Conservation (phyloP, 192 early-diverging fungal species). For the Phycomyces nitens region DNA sequence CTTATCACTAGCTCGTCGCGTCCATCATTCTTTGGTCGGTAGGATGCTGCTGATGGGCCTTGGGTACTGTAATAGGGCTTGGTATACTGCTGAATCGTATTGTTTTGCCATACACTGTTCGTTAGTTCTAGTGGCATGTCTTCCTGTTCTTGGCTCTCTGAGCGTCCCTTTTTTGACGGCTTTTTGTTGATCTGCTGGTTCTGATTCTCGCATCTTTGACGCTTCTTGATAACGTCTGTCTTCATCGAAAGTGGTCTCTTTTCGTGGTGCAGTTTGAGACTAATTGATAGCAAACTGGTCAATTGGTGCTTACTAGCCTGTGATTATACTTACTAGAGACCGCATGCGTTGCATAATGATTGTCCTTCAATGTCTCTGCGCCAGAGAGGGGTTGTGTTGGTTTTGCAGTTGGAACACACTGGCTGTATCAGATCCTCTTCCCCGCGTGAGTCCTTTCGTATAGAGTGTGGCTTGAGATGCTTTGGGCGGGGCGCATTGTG, state of each 20-base stretch:
- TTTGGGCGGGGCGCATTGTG: conserved; percentile 69
- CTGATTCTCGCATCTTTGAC: conserved; percentile 21
- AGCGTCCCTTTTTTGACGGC: background rate
- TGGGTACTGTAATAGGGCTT: too few relatives aligned
- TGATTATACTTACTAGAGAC: conserved; percentile 50
- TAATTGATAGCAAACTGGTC: background rate
- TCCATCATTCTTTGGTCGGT: too few relatives aligned
- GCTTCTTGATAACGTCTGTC: conserved; percentile 30
- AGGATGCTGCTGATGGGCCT: too few relatives aligned
- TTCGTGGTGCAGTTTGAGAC: conserved; percentile 33
- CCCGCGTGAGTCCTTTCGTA: conserved; percentile 44
- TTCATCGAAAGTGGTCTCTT: conserved; percentile 30
- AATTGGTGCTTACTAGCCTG: too few relatives aligned
- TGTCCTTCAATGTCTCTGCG: conserved; percentile 63
- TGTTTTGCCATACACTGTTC: too few relatives aligned
- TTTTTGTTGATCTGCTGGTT: conserved; percentile 2
- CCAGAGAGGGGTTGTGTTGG: conserved; percentile 94
- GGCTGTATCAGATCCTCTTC: conserved; percentile 38
- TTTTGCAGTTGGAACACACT: conserved; percentile 71
- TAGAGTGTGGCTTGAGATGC: conserved; percentile 70
- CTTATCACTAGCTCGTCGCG: too few relatives aligned
- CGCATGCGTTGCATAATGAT: conserved; percentile 57
- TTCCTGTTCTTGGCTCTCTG: too few relatives aligned
- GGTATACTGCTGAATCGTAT: too few relatives aligned
- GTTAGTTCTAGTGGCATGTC: too few relatives aligned